Evolutionary conservation across 345 rosid species (phyloP).

Genomic region (Melaleuca quinquenervia): DNA sequence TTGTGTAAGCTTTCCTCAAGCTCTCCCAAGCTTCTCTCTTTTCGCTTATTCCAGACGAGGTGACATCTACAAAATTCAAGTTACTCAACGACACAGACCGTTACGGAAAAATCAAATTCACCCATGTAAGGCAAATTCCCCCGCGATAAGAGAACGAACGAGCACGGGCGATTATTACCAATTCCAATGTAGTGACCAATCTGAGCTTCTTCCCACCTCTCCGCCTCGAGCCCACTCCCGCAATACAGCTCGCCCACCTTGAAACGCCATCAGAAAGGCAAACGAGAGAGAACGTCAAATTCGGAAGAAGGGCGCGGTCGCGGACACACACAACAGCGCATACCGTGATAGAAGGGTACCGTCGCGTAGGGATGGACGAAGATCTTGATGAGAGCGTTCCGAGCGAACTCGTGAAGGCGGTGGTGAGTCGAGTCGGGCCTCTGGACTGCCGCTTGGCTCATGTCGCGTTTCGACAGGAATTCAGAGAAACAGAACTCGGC

Average conservation of each 20-base stretch:
- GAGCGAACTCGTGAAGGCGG: constrained; percentile 81
- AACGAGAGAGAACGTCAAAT: neutral
- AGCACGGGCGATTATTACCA: constrained; percentile 20
- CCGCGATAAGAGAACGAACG: neutral
- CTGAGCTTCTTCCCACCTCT: constrained; percentile 69
- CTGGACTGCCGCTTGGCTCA: constrained; percentile 32
- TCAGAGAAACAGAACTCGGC: neutral
- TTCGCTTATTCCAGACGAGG: constrained; percentile 42
- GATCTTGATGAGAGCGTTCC: constrained; percentile 69
- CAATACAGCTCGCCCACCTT: constrained; percentile 89
- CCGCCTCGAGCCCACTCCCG: constrained; percentile 55
- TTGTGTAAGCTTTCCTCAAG: constrained; percentile 43
- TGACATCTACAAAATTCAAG: neutral
- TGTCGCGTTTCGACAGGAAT: neutral
- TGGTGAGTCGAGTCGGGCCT: constrained; percentile 67
- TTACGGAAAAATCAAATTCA: neutral
- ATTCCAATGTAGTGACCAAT: constrained; percentile 75
- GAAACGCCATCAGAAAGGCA: neutral
- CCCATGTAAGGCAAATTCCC: neutral
- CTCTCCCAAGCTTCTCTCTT: constrained; percentile 75
- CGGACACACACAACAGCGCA: too few relatives aligned
- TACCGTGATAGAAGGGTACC: constrained; percentile 8
- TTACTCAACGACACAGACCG: neutral
- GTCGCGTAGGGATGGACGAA: constrained; percentile 87
- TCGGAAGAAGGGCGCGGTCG: neutral